A percentile compares a stretch with the other conserved stretches of the same genome.
Evolutionary conservation across 768 basidiomycete species (phyloP).

Genomic region (Boletus huronensis): DNA sequence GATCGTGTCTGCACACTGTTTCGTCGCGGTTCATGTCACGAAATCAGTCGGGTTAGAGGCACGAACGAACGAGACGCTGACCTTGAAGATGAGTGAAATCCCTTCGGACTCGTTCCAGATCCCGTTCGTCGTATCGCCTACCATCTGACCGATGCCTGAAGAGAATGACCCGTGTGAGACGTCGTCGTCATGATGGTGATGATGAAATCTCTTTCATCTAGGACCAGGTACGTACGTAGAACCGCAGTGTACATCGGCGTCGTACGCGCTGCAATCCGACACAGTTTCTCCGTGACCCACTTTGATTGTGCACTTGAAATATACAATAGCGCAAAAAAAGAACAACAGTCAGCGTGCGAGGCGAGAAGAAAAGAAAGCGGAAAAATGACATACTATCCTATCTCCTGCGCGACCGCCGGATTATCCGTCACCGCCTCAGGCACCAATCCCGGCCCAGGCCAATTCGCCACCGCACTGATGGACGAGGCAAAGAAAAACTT

Average conservation of each 20-base stretch:
- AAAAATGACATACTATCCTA: slow-evolving; percentile 28
- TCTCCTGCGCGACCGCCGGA: slow-evolving; percentile 31
- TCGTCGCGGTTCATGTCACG: background rate
- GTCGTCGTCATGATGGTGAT: background rate
- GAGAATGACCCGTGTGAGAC: background rate
- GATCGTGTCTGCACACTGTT: slow-evolving; percentile 39
- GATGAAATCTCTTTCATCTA: background rate
- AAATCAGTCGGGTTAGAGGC: too few relatives aligned
- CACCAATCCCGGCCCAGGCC: slow-evolving; percentile 17
- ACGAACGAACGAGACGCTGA: slow-evolving; percentile 3
- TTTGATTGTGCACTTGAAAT: slow-evolving; percentile 35
- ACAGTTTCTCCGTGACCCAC: slow-evolving; percentile 54
- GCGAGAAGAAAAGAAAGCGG: background rate
- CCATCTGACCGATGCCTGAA: slow-evolving; percentile 51
- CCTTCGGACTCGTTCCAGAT: slow-evolving; percentile 54
- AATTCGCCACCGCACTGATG: slow-evolving; percentile 33
- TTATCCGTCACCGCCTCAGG: slow-evolving; percentile 25
- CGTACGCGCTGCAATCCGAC: slow-evolving; percentile 37
- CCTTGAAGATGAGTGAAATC: slow-evolving; percentile 30
- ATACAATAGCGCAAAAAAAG: background rate
- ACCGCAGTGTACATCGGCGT: slow-evolving; percentile 22
- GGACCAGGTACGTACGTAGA: slow-evolving; percentile 16
- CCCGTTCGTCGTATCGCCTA: slow-evolving; percentile 46
- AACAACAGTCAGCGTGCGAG: background rate
- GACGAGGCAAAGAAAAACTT: slow-evolving; percentile 53